Conservation (phyloP, 371 early-diverging fungal species). For the Lichtheimia ornata region DNA sequence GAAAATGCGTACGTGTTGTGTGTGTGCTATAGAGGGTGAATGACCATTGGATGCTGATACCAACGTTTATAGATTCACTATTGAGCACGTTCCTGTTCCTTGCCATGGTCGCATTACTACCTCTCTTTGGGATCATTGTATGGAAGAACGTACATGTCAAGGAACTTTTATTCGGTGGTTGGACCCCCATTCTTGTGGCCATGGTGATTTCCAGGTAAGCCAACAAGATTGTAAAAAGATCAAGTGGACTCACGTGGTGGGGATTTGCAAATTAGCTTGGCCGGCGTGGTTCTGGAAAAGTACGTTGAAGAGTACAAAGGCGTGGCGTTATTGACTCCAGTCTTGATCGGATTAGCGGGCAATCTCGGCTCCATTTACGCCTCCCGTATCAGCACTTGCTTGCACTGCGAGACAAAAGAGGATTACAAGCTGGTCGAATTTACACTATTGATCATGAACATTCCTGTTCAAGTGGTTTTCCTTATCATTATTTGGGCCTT, state of each 20-base stretch:
- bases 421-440: constrained; percentile 57
- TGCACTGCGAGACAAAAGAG: constrained; percentile 63
- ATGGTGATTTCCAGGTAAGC: constrained; percentile 73
- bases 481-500: constrained; percentile 59
- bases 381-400: constrained; percentile 75
- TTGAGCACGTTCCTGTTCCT: constrained; percentile 51
- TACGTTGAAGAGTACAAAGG: constrained; percentile 75
- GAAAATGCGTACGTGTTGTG: constrained; percentile 44
- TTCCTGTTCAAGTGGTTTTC: constrained; percentile 74
- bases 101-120: constrained; percentile 47
- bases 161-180: constrained; percentile 69
- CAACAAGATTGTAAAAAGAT: background rate
- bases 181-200: constrained; percentile 76
- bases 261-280: constrained; percentile 47
- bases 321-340: constrained; percentile 75
- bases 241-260: background rate
- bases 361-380: constrained; percentile 85
- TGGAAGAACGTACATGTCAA: constrained; percentile 64
- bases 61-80: constrained; percentile 32
- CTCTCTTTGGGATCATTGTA: constrained; percentile 57
- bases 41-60: background rate
- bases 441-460: constrained; percentile 67
- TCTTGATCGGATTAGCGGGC: constrained; percentile 76
- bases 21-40: too few relatives aligned
- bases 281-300: constrained; percentile 77